These are phyloP conservation scores for Penicillium sp. DNA, from an alignment of 2,329 filamentous ascomycete species.

Conservation along the genomic window DNA sequence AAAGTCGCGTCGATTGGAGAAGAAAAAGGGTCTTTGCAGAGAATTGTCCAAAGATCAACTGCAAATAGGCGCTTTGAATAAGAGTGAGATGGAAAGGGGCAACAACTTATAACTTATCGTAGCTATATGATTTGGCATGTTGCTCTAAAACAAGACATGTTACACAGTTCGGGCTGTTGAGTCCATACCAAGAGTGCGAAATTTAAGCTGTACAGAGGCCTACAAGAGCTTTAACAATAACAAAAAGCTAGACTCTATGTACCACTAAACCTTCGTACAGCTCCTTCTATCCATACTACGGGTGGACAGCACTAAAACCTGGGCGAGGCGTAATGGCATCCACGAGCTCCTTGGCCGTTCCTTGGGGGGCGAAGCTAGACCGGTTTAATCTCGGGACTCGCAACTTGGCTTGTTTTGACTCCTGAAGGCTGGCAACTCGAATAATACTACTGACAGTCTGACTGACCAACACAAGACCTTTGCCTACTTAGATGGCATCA, in stretches of 20 bases:
- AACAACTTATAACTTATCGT: background rate
- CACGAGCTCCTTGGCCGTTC: background rate
- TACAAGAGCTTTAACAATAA: too few relatives aligned
- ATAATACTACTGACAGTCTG: too few relatives aligned
- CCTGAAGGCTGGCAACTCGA: background rate
- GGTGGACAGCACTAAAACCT: too few relatives aligned
- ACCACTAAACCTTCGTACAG: too few relatives aligned
- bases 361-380: background rate
- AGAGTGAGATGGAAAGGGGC: background rate
- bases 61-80: background rate
- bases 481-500: too few relatives aligned
- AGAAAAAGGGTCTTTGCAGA: background rate
- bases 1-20: background rate
- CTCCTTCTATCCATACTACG: too few relatives aligned
- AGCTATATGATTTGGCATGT: background rate
- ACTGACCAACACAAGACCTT: background rate
- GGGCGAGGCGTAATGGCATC: background rate
- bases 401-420: slow-evolving; percentile 6
- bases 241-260: too few relatives aligned
- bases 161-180: too few relatives aligned
- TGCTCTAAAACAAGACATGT: too few relatives aligned
- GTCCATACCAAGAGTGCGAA: too few relatives aligned
- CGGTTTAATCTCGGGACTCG: slow-evolving; percentile 4
- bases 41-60: background rate
- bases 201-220: too few relatives aligned